Conservation (phyloP, 2,329 filamentous ascomycete genomes). For the Penicillium sp. region DNA sequence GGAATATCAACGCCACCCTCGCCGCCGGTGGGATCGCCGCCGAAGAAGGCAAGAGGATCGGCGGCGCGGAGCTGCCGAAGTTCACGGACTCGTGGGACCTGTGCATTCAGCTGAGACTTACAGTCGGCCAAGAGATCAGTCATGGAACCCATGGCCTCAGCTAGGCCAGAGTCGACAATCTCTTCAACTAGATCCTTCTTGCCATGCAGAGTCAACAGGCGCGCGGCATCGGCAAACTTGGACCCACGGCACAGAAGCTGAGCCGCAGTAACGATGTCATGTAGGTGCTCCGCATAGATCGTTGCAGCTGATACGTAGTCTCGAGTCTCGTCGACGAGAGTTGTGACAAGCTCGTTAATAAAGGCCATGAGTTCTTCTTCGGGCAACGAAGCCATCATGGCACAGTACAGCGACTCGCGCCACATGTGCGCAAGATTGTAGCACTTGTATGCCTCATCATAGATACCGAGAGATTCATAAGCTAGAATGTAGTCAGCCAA, state of each 20-base stretch:
- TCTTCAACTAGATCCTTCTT: constrained; percentile 65
- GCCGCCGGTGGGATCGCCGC: constrained; percentile 67
- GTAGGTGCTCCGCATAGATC: constrained; percentile 80
- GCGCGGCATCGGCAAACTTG: constrained; percentile 85
- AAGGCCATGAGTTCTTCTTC: constrained; percentile 65
- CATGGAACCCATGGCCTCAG: constrained; percentile 77
- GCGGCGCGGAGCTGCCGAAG: constrained; percentile 77
- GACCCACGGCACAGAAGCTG: constrained; percentile 84
- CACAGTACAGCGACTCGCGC: constrained; percentile 86
- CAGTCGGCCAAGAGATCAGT: constrained; percentile 95
- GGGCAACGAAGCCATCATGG: constrained; percentile 68
- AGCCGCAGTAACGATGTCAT: constrained; percentile 70
- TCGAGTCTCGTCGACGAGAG: constrained; percentile 75
- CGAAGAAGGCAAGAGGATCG: constrained; percentile 87
- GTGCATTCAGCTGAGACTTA: constrained; percentile 78
- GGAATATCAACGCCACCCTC: constrained; percentile 70
- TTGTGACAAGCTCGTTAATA: constrained; percentile 75
- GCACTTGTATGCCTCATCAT: constrained; percentile 73
- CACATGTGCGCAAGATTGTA: constrained; percentile 86
- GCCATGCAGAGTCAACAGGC: constrained; percentile 66
- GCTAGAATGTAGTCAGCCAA: constrained; percentile 47
- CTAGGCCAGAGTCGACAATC: constrained; percentile 76
- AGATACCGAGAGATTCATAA: constrained; percentile 82
- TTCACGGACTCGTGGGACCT: constrained; percentile 83
- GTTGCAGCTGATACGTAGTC: constrained; percentile 79